phyloP scores from a whole-genome alignment of 371 early-diverging fungal genomes.

The Cokeromyces recurvatus region DNA sequence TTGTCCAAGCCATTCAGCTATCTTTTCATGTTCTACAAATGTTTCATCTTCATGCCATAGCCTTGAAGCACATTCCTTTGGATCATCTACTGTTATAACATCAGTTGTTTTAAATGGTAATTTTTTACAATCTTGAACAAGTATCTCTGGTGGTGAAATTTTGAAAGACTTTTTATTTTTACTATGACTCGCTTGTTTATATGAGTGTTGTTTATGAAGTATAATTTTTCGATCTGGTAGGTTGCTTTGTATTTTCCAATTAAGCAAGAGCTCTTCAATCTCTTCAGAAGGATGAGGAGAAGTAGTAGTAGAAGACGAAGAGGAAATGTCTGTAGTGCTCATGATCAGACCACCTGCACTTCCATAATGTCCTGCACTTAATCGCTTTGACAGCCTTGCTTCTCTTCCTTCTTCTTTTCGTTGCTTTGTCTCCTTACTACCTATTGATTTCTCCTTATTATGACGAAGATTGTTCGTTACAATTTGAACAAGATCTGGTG shows the following conservation, averaged over 20 bases:
- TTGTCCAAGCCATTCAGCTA: constrained; percentile 49
- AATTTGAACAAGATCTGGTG: not conserved
- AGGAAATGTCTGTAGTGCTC: too few relatives aligned
- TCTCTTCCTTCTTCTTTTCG: constrained; percentile 31
- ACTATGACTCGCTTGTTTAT: constrained; percentile 4
- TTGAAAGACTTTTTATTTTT: constrained; percentile 13
- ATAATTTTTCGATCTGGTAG: too few relatives aligned
- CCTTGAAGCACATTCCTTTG: constrained; percentile 26
- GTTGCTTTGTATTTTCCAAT: too few relatives aligned
- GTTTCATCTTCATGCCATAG: constrained; percentile 39
- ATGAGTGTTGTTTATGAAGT: not conserved
- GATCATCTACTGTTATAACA: too few relatives aligned
- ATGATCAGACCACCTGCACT: constrained; percentile 45
- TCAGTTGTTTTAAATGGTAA: not conserved
- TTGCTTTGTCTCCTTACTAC: constrained; percentile 39
- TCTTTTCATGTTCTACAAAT: constrained; percentile 35
- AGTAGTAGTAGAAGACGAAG: too few relatives aligned
- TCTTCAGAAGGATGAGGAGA: too few relatives aligned
- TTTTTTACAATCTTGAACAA: too few relatives aligned
- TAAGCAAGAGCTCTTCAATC: too few relatives aligned
- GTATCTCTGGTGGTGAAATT: constrained; percentile 33
- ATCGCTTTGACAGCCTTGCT: constrained; percentile 32
- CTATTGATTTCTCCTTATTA: constrained; percentile 23
- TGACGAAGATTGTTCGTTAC: constrained; percentile 18
- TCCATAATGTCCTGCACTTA: constrained; percentile 47